A percentile compares a stretch with the other conserved stretches of the same genome.
phyloP scores from a whole-genome alignment of 2,329 filamentous ascomycete genomes.

The Penicillium psychrosexuale region DNA sequence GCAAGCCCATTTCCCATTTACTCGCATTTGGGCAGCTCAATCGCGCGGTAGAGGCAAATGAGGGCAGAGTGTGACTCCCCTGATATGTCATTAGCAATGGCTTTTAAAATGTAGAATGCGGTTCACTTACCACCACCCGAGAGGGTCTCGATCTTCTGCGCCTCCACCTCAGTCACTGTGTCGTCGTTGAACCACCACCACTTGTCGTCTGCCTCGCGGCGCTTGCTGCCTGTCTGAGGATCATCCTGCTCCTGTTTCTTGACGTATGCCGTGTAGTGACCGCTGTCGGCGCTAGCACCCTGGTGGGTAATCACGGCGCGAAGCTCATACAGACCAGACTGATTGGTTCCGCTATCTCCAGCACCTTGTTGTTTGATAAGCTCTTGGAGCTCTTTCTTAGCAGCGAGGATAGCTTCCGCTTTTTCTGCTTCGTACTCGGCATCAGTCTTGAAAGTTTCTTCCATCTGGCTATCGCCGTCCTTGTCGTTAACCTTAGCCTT shows the following conservation, averaged over 20 bases:
- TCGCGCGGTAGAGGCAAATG: slow-evolving; percentile 51
- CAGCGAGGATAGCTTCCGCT: slow-evolving; percentile 66
- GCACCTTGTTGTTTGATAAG: slow-evolving; percentile 72
- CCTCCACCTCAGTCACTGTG: slow-evolving; percentile 86
- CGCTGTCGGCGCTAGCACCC: slow-evolving; percentile 92
- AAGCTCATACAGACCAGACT: slow-evolving; percentile 92
- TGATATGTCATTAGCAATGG: slow-evolving; percentile 24
- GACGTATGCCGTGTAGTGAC: slow-evolving; percentile 96
- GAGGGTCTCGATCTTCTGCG: slow-evolving; percentile 86
- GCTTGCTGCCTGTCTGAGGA: slow-evolving; percentile 66
- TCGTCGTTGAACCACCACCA: slow-evolving; percentile 99
- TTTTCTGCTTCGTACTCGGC: slow-evolving; percentile 87
- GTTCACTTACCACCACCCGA: slow-evolving; percentile 71
- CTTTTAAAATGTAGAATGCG: slow-evolving; percentile 4
- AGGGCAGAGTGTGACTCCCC: slow-evolving; percentile 52
- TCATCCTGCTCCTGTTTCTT: slow-evolving; percentile 77
- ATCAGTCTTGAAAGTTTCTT: slow-evolving; percentile 81
- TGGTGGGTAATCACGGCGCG: slow-evolving; percentile 94
- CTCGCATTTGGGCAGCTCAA: slow-evolving; percentile 47
- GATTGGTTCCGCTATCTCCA: slow-evolving; percentile 79
- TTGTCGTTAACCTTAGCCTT: slow-evolving; percentile 51
- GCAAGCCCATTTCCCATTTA: slow-evolving; percentile 14
- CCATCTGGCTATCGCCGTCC: slow-evolving; percentile 70
- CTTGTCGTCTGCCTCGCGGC: slow-evolving; percentile 71
- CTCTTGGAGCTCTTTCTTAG: slow-evolving; percentile 83